Base-by-base conservation (phyloP, 2,329 filamentous ascomycete species). In the Arthrobotrys iridis region DNA sequence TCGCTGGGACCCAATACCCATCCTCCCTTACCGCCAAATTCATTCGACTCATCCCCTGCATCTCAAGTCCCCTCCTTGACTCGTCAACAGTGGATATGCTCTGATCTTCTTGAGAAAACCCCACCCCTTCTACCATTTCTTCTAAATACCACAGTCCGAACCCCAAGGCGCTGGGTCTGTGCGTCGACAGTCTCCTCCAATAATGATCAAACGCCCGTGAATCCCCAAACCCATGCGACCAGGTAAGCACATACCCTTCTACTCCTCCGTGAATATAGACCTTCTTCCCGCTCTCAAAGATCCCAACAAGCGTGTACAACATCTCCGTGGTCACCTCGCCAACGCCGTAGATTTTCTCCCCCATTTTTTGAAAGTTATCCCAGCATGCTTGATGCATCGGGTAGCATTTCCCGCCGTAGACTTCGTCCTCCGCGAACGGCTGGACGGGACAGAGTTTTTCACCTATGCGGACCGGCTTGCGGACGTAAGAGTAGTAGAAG, bases 391-490 rank as follows among this genome's bases (percentile, higher is more conserved):
- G 15, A 22, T 72, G 67, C 0, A 72, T 35, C 7, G 50, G 40
- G 13, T 58, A 72, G 30, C 50, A 64, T 20, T 40, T 72, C 18
- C 67, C 67, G 20, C 65, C 67, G 1, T 57, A 62, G 0, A 20
- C 18, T 28, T 59, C 48, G 13, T 26, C 6, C 15, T 48, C 52
- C 1, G 1, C 8, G 1, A 7, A n/a, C 0, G 30, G 5, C 4
- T 11, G 28, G 2, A 52, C 10, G 3, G 52, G 50, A 43, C 55
- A 68, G 5, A 68, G 24, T 2, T 24, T 30, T 5, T 30, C 64
- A 6, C 67, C 48, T 13, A 48, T 58, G 26, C 59, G 41, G 2
- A 64, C 50, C 2, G 13, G 58, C 3, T 1, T 10, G 8, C 11
- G 2, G 3, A 24, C 18, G 2, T 13, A 7, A 5, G 4, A 1